Conservation (phyloP, 176 grass and related monocot species). For the Bonia amplexicaulis region DNA sequence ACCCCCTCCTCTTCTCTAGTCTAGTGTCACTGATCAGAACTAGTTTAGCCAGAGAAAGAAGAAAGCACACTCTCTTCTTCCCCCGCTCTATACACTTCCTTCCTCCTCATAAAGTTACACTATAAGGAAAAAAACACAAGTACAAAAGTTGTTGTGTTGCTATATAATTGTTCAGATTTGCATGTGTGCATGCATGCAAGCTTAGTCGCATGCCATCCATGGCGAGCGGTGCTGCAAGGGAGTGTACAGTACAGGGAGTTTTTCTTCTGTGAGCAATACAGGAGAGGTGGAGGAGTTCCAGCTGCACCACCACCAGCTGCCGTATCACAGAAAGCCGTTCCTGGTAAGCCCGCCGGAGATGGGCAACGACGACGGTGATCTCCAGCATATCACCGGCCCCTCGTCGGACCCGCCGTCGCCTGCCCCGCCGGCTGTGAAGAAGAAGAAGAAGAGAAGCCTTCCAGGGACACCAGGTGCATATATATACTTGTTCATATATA, state of each 20-base stretch:
- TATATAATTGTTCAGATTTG: not conserved
- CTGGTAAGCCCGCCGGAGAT: not conserved
- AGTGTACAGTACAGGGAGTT: constrained; percentile 35
- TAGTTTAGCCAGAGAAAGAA: not conserved
- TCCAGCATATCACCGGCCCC: not conserved
- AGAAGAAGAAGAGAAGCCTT: constrained; percentile 78
- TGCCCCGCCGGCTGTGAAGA: constrained; percentile 31
- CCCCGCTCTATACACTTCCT: not conserved
- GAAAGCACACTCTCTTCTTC: not conserved
- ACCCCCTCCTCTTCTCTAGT: not conserved
- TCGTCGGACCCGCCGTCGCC: constrained; percentile 4
- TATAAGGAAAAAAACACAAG: not conserved
- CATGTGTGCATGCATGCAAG: not conserved
- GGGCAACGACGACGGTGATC: constrained; percentile 6
- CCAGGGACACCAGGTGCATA: constrained; percentile 84
- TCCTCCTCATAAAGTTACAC: not conserved
- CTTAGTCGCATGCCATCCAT: constrained; percentile 24
- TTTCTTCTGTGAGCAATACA: constrained; percentile 36
- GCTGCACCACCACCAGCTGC: constrained; percentile 15
- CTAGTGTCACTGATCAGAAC: not conserved
- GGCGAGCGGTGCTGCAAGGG: constrained; percentile 32
- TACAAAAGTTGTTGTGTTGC: not conserved
- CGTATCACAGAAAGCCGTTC: constrained; percentile 20
- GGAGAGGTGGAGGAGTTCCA: constrained; percentile 25
- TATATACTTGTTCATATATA: not conserved